phyloP scores from a whole-genome alignment of 139 green algal genomes.

The Tetraselmis chui region DNA sequence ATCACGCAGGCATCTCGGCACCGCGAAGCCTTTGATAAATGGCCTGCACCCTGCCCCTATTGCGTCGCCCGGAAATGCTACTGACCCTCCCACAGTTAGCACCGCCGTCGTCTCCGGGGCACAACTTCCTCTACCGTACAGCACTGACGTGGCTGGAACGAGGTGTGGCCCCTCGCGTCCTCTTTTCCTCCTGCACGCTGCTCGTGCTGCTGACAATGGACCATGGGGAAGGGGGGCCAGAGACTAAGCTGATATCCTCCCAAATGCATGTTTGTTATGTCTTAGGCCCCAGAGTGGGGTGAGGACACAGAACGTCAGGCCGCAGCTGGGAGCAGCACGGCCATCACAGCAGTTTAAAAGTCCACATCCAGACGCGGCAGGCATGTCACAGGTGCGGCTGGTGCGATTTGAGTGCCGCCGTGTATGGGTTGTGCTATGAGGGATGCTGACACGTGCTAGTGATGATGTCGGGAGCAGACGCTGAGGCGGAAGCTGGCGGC shows the following conservation, averaged over 20 bases:
- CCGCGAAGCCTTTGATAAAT: background rate
- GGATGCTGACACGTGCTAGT: background rate
- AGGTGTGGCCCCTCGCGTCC: background rate
- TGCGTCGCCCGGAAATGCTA: background rate
- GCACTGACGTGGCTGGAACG: too few relatives aligned
- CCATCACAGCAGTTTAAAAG: background rate
- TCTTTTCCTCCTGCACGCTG: too few relatives aligned
- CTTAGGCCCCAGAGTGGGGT: background rate
- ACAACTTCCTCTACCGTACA: background rate
- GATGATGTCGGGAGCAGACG: too few relatives aligned
- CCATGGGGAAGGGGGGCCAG: background rate
- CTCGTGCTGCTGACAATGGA: too few relatives aligned
- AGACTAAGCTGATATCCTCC: background rate
- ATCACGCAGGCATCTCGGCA: background rate
- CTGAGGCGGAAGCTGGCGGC: constrained; percentile 53
- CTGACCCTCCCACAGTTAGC: background rate
- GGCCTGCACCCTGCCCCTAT: background rate
- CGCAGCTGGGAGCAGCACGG: background rate
- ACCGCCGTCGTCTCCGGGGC: too few relatives aligned
- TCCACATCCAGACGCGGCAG: background rate
- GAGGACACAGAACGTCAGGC: background rate
- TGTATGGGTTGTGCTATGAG: background rate
- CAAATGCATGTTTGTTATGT: background rate
- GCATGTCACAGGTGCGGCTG: background rate
- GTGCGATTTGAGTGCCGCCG: background rate